Evolutionary conservation across 1,139 yeast species (phyloP).

Genomic region (Casaregolazyma suthepensis): DNA sequence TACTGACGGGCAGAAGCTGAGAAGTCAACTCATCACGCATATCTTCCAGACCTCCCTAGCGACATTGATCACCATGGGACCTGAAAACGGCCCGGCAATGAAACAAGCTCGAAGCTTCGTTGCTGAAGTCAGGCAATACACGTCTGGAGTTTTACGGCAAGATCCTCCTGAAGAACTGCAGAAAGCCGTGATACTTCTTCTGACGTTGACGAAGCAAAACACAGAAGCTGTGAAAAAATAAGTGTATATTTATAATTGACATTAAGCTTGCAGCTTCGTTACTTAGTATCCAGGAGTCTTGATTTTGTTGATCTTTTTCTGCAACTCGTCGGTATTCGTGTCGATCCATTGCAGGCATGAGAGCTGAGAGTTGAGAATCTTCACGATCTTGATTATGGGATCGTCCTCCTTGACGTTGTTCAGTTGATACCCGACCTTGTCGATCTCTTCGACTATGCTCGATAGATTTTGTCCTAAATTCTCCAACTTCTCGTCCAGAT

Average conservation of each 20-base stretch:
- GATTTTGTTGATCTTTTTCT: conserved; percentile 50
- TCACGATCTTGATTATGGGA: conserved; percentile 56
- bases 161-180: conserved; percentile 45
- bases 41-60: conserved; percentile 66
- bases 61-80: conserved; percentile 68
- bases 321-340: conserved; percentile 59
- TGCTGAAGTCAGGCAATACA: conserved; percentile 47
- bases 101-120: conserved; percentile 50
- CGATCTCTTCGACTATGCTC: conserved; percentile 76
- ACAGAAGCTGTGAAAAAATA: neutral
- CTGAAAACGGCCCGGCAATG: conserved; percentile 62
- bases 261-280: neutral
- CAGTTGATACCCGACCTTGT: conserved; percentile 77
- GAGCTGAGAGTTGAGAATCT: conserved; percentile 78
- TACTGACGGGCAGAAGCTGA: conserved; percentile 65
- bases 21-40: conserved; percentile 1
- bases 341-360: conserved; percentile 88
- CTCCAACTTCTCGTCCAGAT: conserved; percentile 76
- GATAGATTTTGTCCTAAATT: conserved; percentile 68
- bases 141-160: conserved; percentile 65
- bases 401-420: conserved; percentile 53
- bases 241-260: neutral
- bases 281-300: neutral
- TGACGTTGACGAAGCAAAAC: conserved; percentile 42
- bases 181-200: conserved; percentile 50